These are phyloP conservation scores for Candida parachauliodes DNA, from an alignment of 805 yeast genomes.

Conservation along the genomic window DNA sequence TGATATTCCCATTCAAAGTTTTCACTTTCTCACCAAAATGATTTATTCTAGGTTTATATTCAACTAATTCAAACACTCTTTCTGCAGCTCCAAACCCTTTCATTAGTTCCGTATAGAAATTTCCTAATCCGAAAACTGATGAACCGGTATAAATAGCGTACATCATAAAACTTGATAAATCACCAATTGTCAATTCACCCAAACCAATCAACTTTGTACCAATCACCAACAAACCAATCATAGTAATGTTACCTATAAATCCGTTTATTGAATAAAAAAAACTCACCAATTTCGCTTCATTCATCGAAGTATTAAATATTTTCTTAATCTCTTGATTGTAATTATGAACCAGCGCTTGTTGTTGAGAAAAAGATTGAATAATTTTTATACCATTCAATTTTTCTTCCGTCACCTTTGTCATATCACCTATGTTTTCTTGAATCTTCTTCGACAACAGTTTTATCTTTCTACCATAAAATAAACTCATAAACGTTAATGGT, in stretches of 20 bases:
- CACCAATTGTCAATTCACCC: constrained; percentile 82
- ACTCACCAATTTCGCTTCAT: constrained; percentile 78
- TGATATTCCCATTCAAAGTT: constrained; percentile 51
- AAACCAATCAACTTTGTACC: constrained; percentile 79
- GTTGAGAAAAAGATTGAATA: constrained; percentile 89
- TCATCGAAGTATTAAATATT: constrained; percentile 64
- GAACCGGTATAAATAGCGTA: constrained; percentile 91
- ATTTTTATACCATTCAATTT: constrained; percentile 81
- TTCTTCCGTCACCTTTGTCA: constrained; percentile 90
- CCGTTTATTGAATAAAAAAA: constrained; percentile 76
- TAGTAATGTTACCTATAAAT: constrained; percentile 75
- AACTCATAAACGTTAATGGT: constrained; percentile 73
- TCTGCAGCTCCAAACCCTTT: constrained; percentile 97
- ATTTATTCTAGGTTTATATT: constrained; percentile 71
- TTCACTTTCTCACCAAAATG: constrained; percentile 52
- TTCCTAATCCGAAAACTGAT: constrained; percentile 87
- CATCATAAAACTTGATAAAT: constrained; percentile 88
- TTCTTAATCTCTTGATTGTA: constrained; percentile 69
- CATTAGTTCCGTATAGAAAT: constrained; percentile 91
- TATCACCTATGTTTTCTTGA: constrained; percentile 78
- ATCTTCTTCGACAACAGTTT: constrained; percentile 69
- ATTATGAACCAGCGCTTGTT: constrained; percentile 67
- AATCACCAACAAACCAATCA: constrained; percentile 70
- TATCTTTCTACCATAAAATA: constrained; percentile 77
- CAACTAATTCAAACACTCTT: constrained; percentile 81